phyloP scores from a whole-genome alignment of 2,329 filamentous ascomycete species.

The Venturia effusa region DNA sequence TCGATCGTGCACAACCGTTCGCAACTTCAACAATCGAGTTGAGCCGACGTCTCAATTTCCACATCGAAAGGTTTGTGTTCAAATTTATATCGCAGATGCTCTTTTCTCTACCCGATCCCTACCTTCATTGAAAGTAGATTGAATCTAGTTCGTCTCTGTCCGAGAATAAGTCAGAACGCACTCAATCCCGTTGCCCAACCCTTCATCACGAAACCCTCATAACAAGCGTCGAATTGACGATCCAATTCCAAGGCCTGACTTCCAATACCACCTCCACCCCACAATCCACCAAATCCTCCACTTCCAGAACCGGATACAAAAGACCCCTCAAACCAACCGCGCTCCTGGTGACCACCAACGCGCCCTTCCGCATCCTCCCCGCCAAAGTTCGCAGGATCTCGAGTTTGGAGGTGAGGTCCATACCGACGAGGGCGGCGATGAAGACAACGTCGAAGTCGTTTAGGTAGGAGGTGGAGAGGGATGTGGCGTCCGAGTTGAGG shows the following conservation, averaged over 20 bases:
- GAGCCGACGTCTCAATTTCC: too few species aligned
- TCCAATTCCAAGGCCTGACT: not conserved
- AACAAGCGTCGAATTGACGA: not conserved
- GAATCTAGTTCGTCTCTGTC: too few species aligned
- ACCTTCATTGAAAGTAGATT: too few species aligned
- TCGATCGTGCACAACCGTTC: too few species aligned
- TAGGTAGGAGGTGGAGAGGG: not conserved
- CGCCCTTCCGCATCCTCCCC: not conserved
- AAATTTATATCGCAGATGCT: too few species aligned
- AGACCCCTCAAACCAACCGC: not conserved
- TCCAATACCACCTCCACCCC: not conserved
- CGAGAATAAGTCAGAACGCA: too few species aligned
- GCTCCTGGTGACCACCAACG: not conserved
- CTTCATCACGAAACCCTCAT: not conserved
- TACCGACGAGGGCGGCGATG: not conserved
- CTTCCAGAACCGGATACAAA: not conserved
- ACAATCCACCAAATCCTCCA: not conserved
- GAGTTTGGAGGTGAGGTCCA: not conserved
- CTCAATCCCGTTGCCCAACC: too few species aligned
- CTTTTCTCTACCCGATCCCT: too few species aligned
- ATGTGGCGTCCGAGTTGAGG: not conserved
- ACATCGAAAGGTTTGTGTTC: too few species aligned
- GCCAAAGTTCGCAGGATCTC: not conserved
- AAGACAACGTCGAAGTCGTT: not conserved
- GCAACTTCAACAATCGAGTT: too few species aligned